phyloP scores from a whole-genome alignment of 495 filamentous ascomycete genomes.

The Hypoxylon perforatum region DNA sequence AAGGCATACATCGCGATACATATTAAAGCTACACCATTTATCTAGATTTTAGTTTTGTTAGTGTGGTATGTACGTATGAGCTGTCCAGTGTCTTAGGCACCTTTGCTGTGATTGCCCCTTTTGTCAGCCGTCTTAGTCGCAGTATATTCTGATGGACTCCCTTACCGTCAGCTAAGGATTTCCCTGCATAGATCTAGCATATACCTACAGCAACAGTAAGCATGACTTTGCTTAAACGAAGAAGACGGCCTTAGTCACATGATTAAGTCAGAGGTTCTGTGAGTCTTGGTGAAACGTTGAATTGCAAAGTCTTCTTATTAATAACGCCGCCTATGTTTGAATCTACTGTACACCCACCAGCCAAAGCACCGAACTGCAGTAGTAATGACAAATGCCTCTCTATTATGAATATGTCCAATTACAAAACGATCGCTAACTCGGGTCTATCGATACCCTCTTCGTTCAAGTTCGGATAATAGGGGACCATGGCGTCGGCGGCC shows the following conservation, averaged over 20 bases:
- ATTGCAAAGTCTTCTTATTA: not conserved
- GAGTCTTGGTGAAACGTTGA: no score
- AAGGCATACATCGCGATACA: no score
- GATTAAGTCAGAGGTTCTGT: not conserved
- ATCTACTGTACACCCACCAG: slow-evolving; percentile 31
- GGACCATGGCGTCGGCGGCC: slow-evolving; percentile 91
- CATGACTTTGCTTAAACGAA: not conserved
- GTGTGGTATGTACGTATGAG: no score
- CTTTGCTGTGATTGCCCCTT: no score
- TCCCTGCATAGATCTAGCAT: not conserved
- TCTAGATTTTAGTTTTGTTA: no score
- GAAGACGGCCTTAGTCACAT: not conserved
- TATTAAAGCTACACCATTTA: no score
- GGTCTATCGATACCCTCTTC: slow-evolving; percentile 78
- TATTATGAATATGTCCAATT: slow-evolving; percentile 35
- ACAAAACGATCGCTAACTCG: slow-evolving; percentile 88
- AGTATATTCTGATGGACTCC: no score
- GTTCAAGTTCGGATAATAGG: slow-evolving; percentile 88
- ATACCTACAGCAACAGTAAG: not conserved
- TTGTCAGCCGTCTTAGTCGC: no score
- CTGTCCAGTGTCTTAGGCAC: no score
- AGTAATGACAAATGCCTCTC: slow-evolving; percentile 7
- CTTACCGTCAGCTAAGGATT: no score
- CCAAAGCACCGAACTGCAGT: slow-evolving; percentile 14
- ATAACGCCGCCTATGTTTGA: not conserved